Base-by-base conservation (phyloP, 106 monocot species). In the Vanilla planifolia region DNA sequence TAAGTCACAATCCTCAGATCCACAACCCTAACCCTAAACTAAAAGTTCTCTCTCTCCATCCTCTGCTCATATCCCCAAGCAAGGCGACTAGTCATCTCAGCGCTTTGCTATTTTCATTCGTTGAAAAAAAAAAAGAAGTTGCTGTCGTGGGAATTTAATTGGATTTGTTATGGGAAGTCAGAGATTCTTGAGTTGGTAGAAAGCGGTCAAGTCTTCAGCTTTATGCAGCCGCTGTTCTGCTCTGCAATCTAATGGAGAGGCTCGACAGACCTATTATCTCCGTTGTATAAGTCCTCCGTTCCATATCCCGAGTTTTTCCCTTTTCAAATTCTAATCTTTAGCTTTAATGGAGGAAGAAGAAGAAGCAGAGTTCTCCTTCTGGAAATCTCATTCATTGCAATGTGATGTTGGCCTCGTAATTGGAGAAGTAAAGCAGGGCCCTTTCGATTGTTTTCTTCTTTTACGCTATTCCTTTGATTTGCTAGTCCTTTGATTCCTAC, bases 241-340 rank as follows among this genome's bases (percentile, higher is more conserved):
- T 22, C 46, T 10, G 50, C 23, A 15, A 43, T 68, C 17, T 30
- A 63, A 73, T 66, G 73, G 66, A 73, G 60, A 42, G 51, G 21
- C 65, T 73, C 33, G 67, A 46, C 43, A 68, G 57, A 15, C 59
- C 39, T 65, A 65, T 64, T 34, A 65, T 33, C 39, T 32, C 65
- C 51, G 43, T 59, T 51, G 76, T n/a, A n/a, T 76, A 70, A 70
- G 76, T 48, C 23, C 36, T 29, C 50, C 15, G 32, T 23, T 32
- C 51, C 7, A 20, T 7, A 27, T 47, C 29, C 29, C 29, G 44
- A 15, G 0, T 26, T 63, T 26, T 64, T 29, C 57, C 45, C 36
- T 20, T 37, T 25, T 45, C 10, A 66, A 10, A 28, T 55, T 21
- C 17, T 20, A 11, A 8, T 19, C 45, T 57, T 43, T 7, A 33